Evolutionary conservation across 139 green algal genomes (phyloP), one percentile per base, ranked within the genome.

Genomic region (Micromonas commoda): DNA sequence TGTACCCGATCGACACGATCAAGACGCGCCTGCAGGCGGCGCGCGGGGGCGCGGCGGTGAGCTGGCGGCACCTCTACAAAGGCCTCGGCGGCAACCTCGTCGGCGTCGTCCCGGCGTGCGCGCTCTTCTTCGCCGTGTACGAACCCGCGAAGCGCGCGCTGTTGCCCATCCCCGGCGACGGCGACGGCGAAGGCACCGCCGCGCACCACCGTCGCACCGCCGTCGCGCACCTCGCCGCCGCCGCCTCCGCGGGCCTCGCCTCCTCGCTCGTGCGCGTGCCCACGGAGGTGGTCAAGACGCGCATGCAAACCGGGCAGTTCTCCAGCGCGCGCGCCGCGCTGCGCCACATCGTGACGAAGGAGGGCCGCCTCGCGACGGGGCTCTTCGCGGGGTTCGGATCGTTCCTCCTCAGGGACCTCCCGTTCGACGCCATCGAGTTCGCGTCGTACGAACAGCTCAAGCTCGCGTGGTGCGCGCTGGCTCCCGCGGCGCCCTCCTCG

Each of bases 391-490:
- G 95, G 37, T 99, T 98, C 82, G 87, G 90, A 3, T 94, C 93
- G n/a, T 99, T 99, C 88, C 84, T 99, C 66, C 82, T 98, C 65
- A 85, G 95, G 6, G 95, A 99, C 82, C 88, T 99, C 66, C 94
- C 95, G 0, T 99, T 99, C 83, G 95, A 99, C 72, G 95, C 95
- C 68, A 95, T 99, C 52, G 94, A 99, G 85, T 99, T 99, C 80
- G 83, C 94, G 31, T 79, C 75, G 9, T 88, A 88, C 82, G 84
- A 88, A 74, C 57, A 82, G 70, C 39, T 87, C 21, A 75, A 75
- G 68, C 52, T 35, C 16, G 0, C 68, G 2, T 75, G 38, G 37
- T n/a, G n/a, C n/a, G n/a, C n/a, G n/a, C n/a, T n/a, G n/a, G n/a
- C n/a, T n/a, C n/a, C n/a, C n/a, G n/a, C n/a, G n/a, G n/a, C n/a